Base-by-base conservation (phyloP, 2,329 filamentous ascomycete species). In the Colletotrichum sp. region DNA sequence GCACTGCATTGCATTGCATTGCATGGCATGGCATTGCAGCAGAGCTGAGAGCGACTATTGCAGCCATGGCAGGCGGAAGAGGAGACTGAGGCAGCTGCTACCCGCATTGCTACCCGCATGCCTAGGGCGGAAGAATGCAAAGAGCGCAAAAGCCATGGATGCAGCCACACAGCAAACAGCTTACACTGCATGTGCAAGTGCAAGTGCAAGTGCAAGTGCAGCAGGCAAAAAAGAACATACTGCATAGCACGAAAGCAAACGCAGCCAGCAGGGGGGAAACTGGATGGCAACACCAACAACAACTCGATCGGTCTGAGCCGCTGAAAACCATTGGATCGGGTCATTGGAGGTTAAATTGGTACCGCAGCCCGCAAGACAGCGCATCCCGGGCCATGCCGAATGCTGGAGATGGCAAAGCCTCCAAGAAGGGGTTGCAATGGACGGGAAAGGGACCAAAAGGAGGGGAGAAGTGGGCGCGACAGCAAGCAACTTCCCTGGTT, bases 261-360 rank as follows among this genome's bases (percentile, higher is more conserved):
- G 7, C 7, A 30, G 36, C 36, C 36, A 39, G 36, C 16, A 22
- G 44, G 44, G 44, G 44, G 44, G 6, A 13, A 22, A 49, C n/a
- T 49, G 44, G n/a, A 22, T 49, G 39, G n/a, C 16, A 57, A 36
- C 27, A 44, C 49, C 25, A 25, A 13, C 34, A 72, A 29, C 62
- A 62, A 34, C 70, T 76, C 73, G 73, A 76, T 76, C 73, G 73
- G 70, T 61, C 73, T 69, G 64, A 71, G 70, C 57, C 59, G 59
- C 49, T 73, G 22, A 49, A 65, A 73, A 65, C 59, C 64, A 76
- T 76, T 76, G 73, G 64, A 69, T 76, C 64, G 70, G 73, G 49
- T 69, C 70, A 73, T 76, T 76, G 57, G 64, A 76, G 70, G 73
- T 69, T 76, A 69, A 73, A 76, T 61, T 68, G 19, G 22, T 16